A percentile compares a stretch with the other conserved stretches of the same genome.
Conservation (phyloP, 345 rosid genomes). For the Euclidium syriacum region DNA sequence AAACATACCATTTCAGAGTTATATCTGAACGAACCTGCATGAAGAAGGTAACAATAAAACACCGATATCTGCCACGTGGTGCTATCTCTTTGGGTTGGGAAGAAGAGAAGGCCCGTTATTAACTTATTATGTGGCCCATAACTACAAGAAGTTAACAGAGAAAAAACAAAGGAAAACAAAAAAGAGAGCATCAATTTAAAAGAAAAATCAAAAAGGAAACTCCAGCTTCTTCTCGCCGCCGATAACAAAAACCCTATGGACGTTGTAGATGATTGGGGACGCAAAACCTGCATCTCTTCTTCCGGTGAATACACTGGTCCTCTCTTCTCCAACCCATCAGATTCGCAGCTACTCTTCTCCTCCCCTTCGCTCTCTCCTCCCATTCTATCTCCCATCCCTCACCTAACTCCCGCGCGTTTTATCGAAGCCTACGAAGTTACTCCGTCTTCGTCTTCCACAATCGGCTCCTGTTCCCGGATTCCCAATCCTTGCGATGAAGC, state of each 20-base stretch:
- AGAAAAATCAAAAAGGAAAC: too few species aligned
- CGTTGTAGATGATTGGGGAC: conserved; percentile 19
- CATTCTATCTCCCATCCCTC: conserved; percentile 37
- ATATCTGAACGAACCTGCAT: too few species aligned
- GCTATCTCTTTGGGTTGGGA: too few species aligned
- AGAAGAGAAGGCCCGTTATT: too few species aligned
- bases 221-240: neutral
- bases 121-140: too few species aligned
- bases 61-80: too few species aligned
- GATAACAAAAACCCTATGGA: conserved; percentile 1
- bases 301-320: conserved; percentile 16
- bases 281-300: conserved; percentile 10
- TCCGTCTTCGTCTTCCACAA: conserved; percentile 32
- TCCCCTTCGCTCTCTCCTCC: conserved; percentile 45
- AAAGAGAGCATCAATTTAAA: too few species aligned
- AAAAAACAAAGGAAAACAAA: too few species aligned
- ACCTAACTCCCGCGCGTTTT: conserved; percentile 44
- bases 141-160: too few species aligned
- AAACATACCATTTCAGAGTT: too few species aligned
- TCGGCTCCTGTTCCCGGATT: conserved; percentile 26
- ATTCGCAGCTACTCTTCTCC: conserved; percentile 33
- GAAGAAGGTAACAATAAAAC: too few species aligned
- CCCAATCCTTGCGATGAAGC: conserved; percentile 13
- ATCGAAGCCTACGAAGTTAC: conserved; percentile 43
- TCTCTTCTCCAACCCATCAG: conserved; percentile 33